These are phyloP conservation scores for Cordyceps tenuipes DNA, from an alignment of 2,329 filamentous ascomycete genomes.

Conservation along the genomic window DNA sequence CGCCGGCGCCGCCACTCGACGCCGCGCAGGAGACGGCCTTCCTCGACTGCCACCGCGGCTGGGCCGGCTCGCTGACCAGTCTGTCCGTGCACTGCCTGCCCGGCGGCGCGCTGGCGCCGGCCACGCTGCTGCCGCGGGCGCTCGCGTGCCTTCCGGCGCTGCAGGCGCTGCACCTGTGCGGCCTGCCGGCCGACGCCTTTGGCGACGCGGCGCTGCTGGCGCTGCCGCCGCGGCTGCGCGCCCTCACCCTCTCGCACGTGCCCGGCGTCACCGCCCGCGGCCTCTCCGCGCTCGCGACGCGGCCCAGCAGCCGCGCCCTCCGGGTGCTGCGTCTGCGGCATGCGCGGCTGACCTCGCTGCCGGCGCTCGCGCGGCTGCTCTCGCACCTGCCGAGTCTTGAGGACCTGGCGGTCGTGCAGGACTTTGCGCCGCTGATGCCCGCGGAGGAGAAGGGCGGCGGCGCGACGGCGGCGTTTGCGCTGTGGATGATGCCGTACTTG, in stretches of 20 bases:
- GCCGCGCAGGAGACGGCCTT: slow-evolving; percentile 34
- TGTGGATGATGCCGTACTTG: slow-evolving; percentile 58
- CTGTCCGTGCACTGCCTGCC: slow-evolving; percentile 52
- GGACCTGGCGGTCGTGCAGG: slow-evolving; percentile 47
- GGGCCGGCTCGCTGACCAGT: slow-evolving; percentile 42
- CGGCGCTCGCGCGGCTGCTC: slow-evolving; percentile 50
- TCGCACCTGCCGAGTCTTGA: slow-evolving; percentile 43
- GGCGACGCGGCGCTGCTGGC: slow-evolving; percentile 46
- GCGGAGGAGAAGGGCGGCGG: slow-evolving; percentile 15
- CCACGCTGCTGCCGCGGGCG: slow-evolving; percentile 42
- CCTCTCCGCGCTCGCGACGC: slow-evolving; percentile 48
- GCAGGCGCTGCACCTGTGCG: slow-evolving; percentile 50
- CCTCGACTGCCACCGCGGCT: slow-evolving; percentile 43
- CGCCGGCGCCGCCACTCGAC: slow-evolving; percentile 20
- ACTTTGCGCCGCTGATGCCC: slow-evolving; percentile 45
- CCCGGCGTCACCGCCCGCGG: slow-evolving; percentile 48
- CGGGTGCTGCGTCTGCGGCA: slow-evolving; percentile 46
- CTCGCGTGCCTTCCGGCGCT: slow-evolving; percentile 45
- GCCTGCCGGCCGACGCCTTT: slow-evolving; percentile 47
- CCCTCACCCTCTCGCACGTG: slow-evolving; percentile 47
- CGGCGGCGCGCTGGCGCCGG: slow-evolving; percentile 44
- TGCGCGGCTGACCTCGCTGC: slow-evolving; percentile 46
- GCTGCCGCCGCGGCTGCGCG: slow-evolving; percentile 41
- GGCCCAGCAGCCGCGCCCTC: slow-evolving; percentile 36
- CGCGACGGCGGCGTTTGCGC: slow-evolving; percentile 38